Conservation (phyloP, 2,329 filamentous ascomycete species). For the Xylaria hypoxylon region DNA sequence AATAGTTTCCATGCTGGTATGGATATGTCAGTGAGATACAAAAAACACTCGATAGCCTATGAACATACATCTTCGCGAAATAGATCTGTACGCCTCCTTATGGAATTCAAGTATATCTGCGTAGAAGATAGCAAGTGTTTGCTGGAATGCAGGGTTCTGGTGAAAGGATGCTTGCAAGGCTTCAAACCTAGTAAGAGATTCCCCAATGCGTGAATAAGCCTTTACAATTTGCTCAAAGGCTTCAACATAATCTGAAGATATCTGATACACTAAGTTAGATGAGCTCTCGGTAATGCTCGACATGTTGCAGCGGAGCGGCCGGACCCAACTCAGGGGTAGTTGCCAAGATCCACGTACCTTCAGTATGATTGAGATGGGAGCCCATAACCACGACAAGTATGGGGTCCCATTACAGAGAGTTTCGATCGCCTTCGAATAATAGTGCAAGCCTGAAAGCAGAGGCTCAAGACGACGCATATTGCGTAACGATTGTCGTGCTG, state of each 20-base stretch:
- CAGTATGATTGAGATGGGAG: conserved; percentile 51
- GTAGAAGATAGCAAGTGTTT: conserved; percentile 58
- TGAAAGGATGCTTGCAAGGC: conserved; percentile 50
- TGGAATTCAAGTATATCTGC: conserved; percentile 63
- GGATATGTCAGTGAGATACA: background rate
- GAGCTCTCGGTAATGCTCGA: conserved; percentile 41
- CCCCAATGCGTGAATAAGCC: conserved; percentile 54
- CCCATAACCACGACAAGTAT: conserved; percentile 56
- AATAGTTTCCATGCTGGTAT: conserved; percentile 52
- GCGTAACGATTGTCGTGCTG: conserved; percentile 45
- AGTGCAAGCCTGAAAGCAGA: conserved; percentile 52
- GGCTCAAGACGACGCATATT: conserved; percentile 54
- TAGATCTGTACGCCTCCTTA: conserved; percentile 59
- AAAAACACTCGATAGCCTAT: background rate
- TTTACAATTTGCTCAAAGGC: conserved; percentile 52
- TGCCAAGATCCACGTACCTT: conserved; percentile 50
- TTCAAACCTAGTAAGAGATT: conserved; percentile 55
- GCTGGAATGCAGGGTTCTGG: conserved; percentile 53
- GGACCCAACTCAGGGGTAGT: conserved; percentile 49
- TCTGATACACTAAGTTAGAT: conserved; percentile 51
- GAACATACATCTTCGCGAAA: conserved; percentile 50
- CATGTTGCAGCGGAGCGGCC: background rate
- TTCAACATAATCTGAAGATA: conserved; percentile 45
- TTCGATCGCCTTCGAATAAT: conserved; percentile 53
- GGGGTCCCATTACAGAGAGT: conserved; percentile 56